Percentiles rank a stretch among this genome's conserved stretches.
phyloP scores from a whole-genome alignment of 2,329 filamentous ascomycete species.

The Sporothrix mexicana region DNA sequence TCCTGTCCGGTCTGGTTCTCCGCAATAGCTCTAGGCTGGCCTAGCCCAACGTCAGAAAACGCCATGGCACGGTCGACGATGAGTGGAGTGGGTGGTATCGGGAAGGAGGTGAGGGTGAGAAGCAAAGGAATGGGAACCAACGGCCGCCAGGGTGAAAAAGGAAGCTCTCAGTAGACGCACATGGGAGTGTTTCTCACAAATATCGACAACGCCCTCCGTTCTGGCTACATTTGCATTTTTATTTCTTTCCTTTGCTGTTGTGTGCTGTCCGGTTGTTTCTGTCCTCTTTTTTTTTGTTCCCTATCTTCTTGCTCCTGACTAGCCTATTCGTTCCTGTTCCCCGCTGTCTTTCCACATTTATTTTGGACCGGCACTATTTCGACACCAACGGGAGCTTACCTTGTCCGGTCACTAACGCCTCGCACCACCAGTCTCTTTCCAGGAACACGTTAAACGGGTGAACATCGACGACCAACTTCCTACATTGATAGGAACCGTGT shows the following conservation, averaged over 20 bases:
- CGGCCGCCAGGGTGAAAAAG: neutral
- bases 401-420: conserved; percentile 21
- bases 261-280: neutral
- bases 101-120: neutral
- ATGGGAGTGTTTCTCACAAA: conserved; percentile 1
- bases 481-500: neutral
- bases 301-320: neutral
- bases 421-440: neutral
- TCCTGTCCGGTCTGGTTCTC: neutral
- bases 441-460: neutral
- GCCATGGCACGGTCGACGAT: neutral
- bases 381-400: conserved; percentile 20
- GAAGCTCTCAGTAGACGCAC: neutral
- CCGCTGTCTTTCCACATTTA: neutral
- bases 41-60: neutral
- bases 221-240: neutral
- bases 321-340: neutral
- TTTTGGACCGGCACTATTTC: neutral
- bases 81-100: conserved; percentile 17
- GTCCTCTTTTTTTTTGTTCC: neutral
- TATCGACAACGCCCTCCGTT: conserved; percentile 12
- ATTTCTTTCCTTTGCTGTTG: neutral
- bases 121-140: conserved; percentile 20
- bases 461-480: neutral
- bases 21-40: neutral